phyloP scores from a whole-genome alignment of 768 basidiomycete species.

The Grammothele lineata region DNA sequence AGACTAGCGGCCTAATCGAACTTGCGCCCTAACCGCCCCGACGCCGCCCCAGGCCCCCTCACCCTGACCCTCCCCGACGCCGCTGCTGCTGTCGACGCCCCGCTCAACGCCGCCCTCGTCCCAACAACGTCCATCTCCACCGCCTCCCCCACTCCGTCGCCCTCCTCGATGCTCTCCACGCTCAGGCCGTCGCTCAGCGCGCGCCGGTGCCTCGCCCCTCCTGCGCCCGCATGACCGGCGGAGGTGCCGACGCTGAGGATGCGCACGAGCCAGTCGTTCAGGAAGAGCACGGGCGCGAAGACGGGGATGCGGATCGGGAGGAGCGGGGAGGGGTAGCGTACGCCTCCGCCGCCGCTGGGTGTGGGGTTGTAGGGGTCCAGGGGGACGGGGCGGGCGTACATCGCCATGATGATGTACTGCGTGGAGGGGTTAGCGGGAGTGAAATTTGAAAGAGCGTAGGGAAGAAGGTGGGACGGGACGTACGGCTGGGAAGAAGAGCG shows the following conservation, averaged over 20 bases:
- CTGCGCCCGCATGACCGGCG: slow-evolving; percentile 18
- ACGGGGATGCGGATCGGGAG: slow-evolving; percentile 78
- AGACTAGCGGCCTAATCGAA: slow-evolving; percentile 10
- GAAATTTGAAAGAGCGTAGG: neutral
- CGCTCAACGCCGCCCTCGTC: neutral
- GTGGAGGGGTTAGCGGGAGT: neutral
- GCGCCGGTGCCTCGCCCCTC: slow-evolving; percentile 8
- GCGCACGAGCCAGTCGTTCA: slow-evolving; percentile 68
- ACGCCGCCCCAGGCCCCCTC: neutral
- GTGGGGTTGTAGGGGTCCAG: slow-evolving; percentile 69
- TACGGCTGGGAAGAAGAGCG: slow-evolving; percentile 76
- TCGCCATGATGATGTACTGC: slow-evolving; percentile 83
- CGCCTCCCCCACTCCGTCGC: slow-evolving; percentile 45
- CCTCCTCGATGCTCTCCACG: slow-evolving; percentile 63
- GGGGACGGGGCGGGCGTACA: slow-evolving; percentile 71
- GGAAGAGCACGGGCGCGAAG: slow-evolving; percentile 66
- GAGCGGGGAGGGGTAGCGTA: slow-evolving; percentile 70
- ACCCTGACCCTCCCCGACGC: slow-evolving; percentile 4
- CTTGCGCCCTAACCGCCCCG: slow-evolving; percentile 8
- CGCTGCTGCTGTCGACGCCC: too few species aligned
- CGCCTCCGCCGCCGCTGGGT: slow-evolving; percentile 28
- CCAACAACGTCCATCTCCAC: slow-evolving; percentile 17
- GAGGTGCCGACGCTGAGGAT: slow-evolving; percentile 51
- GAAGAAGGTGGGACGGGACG: slow-evolving; percentile 23
- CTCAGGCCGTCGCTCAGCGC: slow-evolving; percentile 38